Conservation (phyloP, 352 stramenopile genomes). For the Aphanomyces invadans region DNA sequence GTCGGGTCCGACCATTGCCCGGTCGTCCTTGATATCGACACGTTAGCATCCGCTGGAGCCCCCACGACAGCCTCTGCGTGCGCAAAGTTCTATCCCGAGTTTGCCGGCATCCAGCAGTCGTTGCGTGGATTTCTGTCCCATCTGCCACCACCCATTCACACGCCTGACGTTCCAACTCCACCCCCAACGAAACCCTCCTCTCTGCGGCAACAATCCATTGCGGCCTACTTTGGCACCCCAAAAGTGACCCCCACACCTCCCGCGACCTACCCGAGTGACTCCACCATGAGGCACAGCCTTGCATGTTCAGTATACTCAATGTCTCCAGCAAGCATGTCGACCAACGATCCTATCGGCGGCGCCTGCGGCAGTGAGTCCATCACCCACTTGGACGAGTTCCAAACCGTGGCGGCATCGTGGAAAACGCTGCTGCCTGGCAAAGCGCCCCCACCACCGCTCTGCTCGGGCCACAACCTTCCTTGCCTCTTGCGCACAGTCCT, state of each 20-base stretch:
- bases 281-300: no score
- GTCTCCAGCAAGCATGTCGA: no score
- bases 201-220: not conserved
- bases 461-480: conserved; percentile 46
- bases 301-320: not conserved
- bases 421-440: conserved; percentile 57
- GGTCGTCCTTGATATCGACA: conserved; percentile 40
- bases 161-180: conserved; percentile 31
- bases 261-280: no score
- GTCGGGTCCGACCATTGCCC: conserved; percentile 75
- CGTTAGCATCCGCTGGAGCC: conserved; percentile 27
- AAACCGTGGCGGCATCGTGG: conserved; percentile 33
- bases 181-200: not conserved
- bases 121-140: conserved; percentile 18
- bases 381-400: not conserved
- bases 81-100: conserved; percentile 65
- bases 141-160: not conserved
- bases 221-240: conserved; percentile 10
- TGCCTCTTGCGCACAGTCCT: conserved; percentile 67
- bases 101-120: conserved; percentile 62
- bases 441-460: conserved; percentile 51
- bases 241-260: not conserved
- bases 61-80: conserved; percentile 44
- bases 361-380: conserved; percentile 1
- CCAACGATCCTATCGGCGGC: no score